phyloP scores from a whole-genome alignment of 129 eudicot species.

The carrot (Daucus carota) region DH1_v3.0 NC_030382.2:59026001-59026500 shows the following conservation, averaged over 20 bases:
- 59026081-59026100: constrained; percentile 87
- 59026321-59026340: too few relatives aligned
- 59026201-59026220: background rate
- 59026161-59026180: background rate
- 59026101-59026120: constrained; percentile 26
- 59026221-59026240: background rate
- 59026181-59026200: background rate
- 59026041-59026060: constrained; percentile 93
- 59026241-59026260: background rate
- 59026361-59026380: background rate
- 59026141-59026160: background rate
- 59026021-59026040: constrained; percentile 95
- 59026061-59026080: constrained; percentile 68
- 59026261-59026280: background rate
- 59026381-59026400: background rate
- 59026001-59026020: constrained; percentile 90
- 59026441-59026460: constrained; percentile 35
- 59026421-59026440: constrained; percentile 70
- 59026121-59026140: background rate
- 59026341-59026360: background rate
- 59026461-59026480: constrained; percentile 11
- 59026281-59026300: background rate
- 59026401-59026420: constrained; percentile 54
- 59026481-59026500: constrained; percentile 12
- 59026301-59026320: too few relatives aligned